phyloP scores from a whole-genome alignment of 257 asterid species.

The Jacaranda mimosifolia region DNA sequence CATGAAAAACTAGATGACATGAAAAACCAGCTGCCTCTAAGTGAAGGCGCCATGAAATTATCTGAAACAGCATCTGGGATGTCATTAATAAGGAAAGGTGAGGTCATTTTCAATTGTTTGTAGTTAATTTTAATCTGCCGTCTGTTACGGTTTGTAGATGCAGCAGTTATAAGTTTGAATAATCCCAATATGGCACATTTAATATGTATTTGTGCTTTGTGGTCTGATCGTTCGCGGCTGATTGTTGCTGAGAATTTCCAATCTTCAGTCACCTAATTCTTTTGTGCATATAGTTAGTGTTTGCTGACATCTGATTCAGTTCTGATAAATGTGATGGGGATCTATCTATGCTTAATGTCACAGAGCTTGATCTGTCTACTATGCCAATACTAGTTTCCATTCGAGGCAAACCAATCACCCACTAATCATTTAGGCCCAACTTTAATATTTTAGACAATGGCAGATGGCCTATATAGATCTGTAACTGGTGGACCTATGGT shows the following conservation, averaged over 20 bases:
- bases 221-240: background rate
- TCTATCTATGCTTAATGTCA: too few species aligned
- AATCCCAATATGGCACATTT: background rate
- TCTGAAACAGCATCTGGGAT: slow-evolving; percentile 50
- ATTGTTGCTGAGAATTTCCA: slow-evolving; percentile 1
- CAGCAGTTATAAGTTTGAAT: slow-evolving; percentile 10
- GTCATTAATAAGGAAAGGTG: slow-evolving; percentile 84
- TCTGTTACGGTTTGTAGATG: slow-evolving; percentile 13
- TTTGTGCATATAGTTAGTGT: background rate
- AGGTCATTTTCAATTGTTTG: slow-evolving; percentile 36
- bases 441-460: background rate
- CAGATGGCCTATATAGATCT: slow-evolving; percentile 22
- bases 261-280: background rate
- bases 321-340: too few species aligned
- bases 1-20: slow-evolving; percentile 66
- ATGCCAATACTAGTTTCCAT: too few species aligned
- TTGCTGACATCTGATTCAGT: slow-evolving; percentile 4
- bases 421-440: slow-evolving; percentile 5
- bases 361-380: too few species aligned
- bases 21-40: slow-evolving; percentile 54
- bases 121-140: background rate
- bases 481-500: slow-evolving; percentile 1
- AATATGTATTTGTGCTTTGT: background rate
- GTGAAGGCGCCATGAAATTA: slow-evolving; percentile 45
- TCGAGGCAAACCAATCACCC: background rate